These are phyloP conservation scores for Tuber melanosporum DNA, from an alignment of 495 filamentous ascomycete species.

Conservation along the genomic window DNA sequence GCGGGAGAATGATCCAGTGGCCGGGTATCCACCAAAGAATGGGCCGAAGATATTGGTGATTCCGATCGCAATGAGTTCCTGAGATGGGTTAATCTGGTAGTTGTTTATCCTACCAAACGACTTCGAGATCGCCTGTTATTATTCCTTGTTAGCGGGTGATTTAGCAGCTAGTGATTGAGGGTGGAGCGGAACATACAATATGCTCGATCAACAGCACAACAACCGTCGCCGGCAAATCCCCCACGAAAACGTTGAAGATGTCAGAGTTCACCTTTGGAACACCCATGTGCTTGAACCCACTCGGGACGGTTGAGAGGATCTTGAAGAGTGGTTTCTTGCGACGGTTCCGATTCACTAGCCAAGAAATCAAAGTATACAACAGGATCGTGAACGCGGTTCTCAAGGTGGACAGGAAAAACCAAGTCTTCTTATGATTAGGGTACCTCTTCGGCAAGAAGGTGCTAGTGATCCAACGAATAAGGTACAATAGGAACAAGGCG, in stretches of 20 bases:
- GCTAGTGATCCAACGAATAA: slow-evolving; percentile 63
- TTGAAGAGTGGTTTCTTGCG: slow-evolving; percentile 53
- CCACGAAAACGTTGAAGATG: slow-evolving; percentile 57
- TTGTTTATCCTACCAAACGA: slow-evolving; percentile 96
- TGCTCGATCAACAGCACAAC: slow-evolving; percentile 95
- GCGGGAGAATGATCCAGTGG: slow-evolving; percentile 93
- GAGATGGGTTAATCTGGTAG: slow-evolving; percentile 95
- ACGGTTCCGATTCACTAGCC: slow-evolving; percentile 61
- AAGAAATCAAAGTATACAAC: slow-evolving; percentile 89
- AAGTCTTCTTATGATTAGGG: slow-evolving; percentile 63
- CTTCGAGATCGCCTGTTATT: slow-evolving; percentile 68
- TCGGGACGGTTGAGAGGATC: slow-evolving; percentile 69
- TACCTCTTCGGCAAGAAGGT: slow-evolving; percentile 58
- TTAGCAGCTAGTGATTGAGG: neutral
- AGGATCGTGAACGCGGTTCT: slow-evolving; percentile 88
- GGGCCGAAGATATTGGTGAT: slow-evolving; percentile 86
- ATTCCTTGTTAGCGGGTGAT: neutral
- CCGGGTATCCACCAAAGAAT: slow-evolving; percentile 89
- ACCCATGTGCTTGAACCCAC: slow-evolving; percentile 48
- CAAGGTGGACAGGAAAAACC: slow-evolving; percentile 85
- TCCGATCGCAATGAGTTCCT: slow-evolving; percentile 93
- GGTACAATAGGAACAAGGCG: slow-evolving; percentile 73
- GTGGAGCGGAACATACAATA: slow-evolving; percentile 47
- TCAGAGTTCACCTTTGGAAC: slow-evolving; percentile 43
- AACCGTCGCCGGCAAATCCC: slow-evolving; percentile 67